phyloP scores from a whole-genome alignment of 805 yeast genomes.

The Ogataea methylovora region DNA sequence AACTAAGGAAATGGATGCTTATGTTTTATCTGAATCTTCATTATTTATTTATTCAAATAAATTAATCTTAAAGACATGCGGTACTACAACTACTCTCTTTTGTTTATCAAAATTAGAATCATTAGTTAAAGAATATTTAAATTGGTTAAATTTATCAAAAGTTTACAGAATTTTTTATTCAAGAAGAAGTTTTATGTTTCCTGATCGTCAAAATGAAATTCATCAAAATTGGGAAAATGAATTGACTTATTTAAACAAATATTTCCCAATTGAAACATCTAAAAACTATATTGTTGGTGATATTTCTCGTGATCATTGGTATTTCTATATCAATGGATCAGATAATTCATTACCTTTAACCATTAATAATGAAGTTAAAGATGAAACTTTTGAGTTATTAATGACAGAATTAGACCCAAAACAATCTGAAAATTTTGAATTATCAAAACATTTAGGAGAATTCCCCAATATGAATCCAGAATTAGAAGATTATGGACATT shows the following conservation, averaged over 20 bases:
- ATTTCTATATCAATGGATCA: slow-evolving; percentile 61
- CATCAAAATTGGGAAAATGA: slow-evolving; percentile 85
- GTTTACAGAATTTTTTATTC: slow-evolving; percentile 77
- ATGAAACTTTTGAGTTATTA: slow-evolving; percentile 77
- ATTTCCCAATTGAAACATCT: slow-evolving; percentile 54
- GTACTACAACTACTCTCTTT: slow-evolving; percentile 84
- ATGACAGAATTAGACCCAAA: slow-evolving; percentile 76
- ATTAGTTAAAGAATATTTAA: slow-evolving; percentile 32
- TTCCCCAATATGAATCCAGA: slow-evolving; percentile 37
- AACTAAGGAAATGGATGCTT: slow-evolving; percentile 65
- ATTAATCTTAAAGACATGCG: slow-evolving; percentile 87
- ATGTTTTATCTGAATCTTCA: slow-evolving; percentile 81
- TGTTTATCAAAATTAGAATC: slow-evolving; percentile 65
- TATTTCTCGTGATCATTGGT: slow-evolving; percentile 83
- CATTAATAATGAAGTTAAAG: slow-evolving; percentile 6
- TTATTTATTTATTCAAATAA: slow-evolving; percentile 84
- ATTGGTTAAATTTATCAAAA: slow-evolving; percentile 23
- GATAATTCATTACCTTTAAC: slow-evolving; percentile 2
- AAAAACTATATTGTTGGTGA: slow-evolving; percentile 74
- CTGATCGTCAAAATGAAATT: slow-evolving; percentile 70
- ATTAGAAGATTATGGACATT: slow-evolving; percentile 70
- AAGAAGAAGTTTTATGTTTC: slow-evolving; percentile 89
- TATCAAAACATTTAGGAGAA: slow-evolving; percentile 22
- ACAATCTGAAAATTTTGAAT: slow-evolving; percentile 48
- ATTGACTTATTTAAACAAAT: slow-evolving; percentile 56